Conservation (phyloP, 257 asterid genomes). For the Fraxinus cuspidata region DNA sequence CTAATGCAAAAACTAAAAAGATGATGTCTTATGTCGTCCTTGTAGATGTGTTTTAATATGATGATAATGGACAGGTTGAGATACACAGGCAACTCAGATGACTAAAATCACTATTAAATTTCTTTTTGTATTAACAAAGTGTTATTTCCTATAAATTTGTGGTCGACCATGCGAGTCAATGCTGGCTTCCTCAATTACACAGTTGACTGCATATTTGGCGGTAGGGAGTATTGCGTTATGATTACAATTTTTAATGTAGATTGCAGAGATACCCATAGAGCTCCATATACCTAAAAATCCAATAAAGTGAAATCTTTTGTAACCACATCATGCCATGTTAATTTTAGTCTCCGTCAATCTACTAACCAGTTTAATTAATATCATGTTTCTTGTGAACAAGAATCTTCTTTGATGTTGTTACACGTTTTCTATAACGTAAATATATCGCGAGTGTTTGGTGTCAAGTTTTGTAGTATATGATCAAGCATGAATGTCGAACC, state of each 20-base stretch:
- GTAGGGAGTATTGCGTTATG: background rate
- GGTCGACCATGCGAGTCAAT: background rate
- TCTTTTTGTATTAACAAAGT: background rate
- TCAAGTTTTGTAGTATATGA: too few species aligned
- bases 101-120: background rate
- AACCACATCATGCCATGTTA: background rate
- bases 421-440: too few species aligned
- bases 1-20: background rate
- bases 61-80: background rate
- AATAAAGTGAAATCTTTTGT: background rate
- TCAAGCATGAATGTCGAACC: too few species aligned
- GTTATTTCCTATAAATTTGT: background rate
- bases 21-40: background rate
- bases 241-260: background rate
- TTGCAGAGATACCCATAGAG: background rate
- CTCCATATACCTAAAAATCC: background rate
- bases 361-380: background rate
- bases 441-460: too few species aligned
- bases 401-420: background rate
- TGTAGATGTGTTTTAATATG: background rate
- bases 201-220: background rate
- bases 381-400: background rate
- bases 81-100: background rate
- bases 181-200: background rate
- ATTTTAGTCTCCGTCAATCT: background rate